phyloP scores from a whole-genome alignment of 129 eudicot genomes.

The carrot (Daucus carota) region DH1_v3.0 NC_030381.2:55408001-55408500 shows the following conservation, averaged over 20 bases:
- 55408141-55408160: neutral
- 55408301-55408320: neutral
- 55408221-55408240: neutral
- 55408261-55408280: neutral
- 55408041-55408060: neutral
- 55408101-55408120: neutral
- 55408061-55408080: neutral
- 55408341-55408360: constrained; percentile 41
- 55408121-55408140: neutral
- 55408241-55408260: neutral
- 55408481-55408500: neutral
- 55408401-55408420: constrained; percentile 31
- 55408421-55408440: neutral
- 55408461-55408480: neutral
- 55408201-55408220: neutral
- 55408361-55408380: constrained; percentile 48
- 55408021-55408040: neutral
- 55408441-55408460: constrained; percentile 1
- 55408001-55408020: neutral
- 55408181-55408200: neutral
- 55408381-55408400: constrained; percentile 64
- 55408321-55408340: constrained; percentile 34
- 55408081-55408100: neutral
- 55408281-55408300: neutral
- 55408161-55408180: neutral